Evolutionary conservation across 164 flowering plant species (phyloP), one percentile per base, ranked within the genome.

Genomic region (Piper longum): DNA sequence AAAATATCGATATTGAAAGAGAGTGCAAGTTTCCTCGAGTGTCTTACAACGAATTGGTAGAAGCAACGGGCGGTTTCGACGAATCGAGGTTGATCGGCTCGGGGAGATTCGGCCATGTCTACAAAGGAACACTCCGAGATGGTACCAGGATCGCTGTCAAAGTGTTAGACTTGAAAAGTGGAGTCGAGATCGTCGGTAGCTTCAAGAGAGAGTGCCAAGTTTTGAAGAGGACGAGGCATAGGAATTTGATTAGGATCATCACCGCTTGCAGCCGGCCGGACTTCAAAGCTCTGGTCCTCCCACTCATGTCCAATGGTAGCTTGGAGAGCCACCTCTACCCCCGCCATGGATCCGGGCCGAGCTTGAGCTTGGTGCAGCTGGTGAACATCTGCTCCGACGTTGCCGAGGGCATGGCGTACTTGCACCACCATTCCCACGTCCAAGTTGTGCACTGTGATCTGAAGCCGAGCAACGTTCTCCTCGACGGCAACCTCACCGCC

Each of bases 241-340:
- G 98, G 40, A 91, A 91, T 67, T 68, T 91, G 68, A 85, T 91
- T 9, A 85, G 77, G 75, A 86, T 89, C 73, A 83, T 91, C 45
- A 87, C 95, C 59, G 74, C 77, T 4, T 91, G 98, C 69, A 87
- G 88, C 63, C 80, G 71, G 70, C 89, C 88, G 7, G 92, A 84
- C 58, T 91, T 91, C 17, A 91, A 87, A 74, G 96, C 98, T 8
- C 77, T 89, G 19, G 88, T 89, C 36, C 82, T 91, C 45, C 98
- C 96, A 0, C 64, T 91, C 63, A 91, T 91, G 98, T 55, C 83
- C 1, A 91, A 91, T 62, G 98, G 98, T 48, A 89, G 88, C 85
- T 69, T 89, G 56, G 98, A 91, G 72, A 79, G 75, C 57, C 86
- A 84, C 75, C 67, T 91, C 4, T 85, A 86, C 64, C 85, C 86